Evolutionary conservation across 2,329 filamentous ascomycete species (phyloP), one percentile per base, ranked within the genome.

Genomic region (Westerdykella ornata): DNA sequence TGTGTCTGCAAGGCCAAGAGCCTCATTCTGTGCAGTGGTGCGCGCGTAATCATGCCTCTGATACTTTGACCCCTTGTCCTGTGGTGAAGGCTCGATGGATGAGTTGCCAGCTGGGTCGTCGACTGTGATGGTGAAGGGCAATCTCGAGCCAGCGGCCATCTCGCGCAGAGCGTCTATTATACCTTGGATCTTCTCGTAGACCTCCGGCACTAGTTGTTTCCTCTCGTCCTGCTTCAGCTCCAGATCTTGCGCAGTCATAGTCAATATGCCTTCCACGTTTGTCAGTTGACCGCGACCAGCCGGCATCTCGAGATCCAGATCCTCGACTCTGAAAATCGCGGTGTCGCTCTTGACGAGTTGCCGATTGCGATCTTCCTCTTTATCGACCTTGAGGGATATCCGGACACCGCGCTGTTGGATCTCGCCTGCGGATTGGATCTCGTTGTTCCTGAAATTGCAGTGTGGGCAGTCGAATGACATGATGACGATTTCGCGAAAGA

Each of bases 91-190:
- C 36, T 94, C 84, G 57, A 98, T 95, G 76, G 89, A 97, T 2
- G 88, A 95, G 74, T 98, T 98, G 41, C 92, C 92, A 1, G 89
- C 85, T 2, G 87, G 85, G 63, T 98, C 92, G 62, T 98, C 88
- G 36, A 96, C 73, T 31, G 80, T 84, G 37, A 98, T 69, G 38
- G 87, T 84, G 75, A 98, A 96, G 17, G 92, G 92, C 62, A 94
- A 89, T 5, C 76, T 75, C 19, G 82, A 75, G 37, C 88, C 85
- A 2, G 77, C 76, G 8, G 94, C 69, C 81, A 97, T 95, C 41
- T 82, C 77, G 44, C 79, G 76, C 12, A 88, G 76, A 53, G 81
- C 84, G 34, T 76, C 66, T 46, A 97, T 83, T 38, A 97, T 77
- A 37, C 80, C 80, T 46, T 82, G 80, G 16, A 98, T 74, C 64